Evolutionary conservation across 257 asterid genomes (phyloP).

Genomic region (Paraleonurus japonicus): DNA sequence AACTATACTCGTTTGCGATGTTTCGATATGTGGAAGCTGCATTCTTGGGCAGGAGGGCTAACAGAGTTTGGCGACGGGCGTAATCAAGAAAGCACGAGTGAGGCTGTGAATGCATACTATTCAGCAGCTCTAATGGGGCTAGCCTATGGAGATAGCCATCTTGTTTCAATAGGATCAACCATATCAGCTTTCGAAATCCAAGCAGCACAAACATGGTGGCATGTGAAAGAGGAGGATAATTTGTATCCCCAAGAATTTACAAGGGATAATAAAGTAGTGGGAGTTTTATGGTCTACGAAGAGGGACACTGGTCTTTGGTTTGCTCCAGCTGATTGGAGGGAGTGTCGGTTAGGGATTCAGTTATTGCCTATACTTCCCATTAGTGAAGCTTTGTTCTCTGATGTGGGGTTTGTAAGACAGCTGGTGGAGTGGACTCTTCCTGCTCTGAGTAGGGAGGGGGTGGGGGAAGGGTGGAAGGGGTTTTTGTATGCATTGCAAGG

Average conservation of each 20-base stretch:
- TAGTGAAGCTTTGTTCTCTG: conserved; percentile 70
- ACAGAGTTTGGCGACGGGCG: conserved; percentile 92
- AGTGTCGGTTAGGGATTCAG: conserved; percentile 82
- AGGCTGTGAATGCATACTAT: conserved; percentile 87
- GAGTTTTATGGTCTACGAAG: conserved; percentile 86
- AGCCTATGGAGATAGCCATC: conserved; percentile 86
- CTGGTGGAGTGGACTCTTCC: conserved; percentile 80
- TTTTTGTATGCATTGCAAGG: conserved; percentile 78
- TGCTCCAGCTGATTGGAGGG: conserved; percentile 85
- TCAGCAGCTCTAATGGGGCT: conserved; percentile 95
- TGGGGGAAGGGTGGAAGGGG: conserved; percentile 97
- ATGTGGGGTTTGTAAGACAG: conserved; percentile 49
- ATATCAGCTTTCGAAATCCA: conserved; percentile 74
- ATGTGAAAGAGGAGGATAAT: conserved; percentile 50
- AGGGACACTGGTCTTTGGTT: conserved; percentile 90
- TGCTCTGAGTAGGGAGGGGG: conserved; percentile 75
- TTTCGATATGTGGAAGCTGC: conserved; percentile 78
- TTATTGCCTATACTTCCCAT: conserved; percentile 75
- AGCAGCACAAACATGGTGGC: conserved; percentile 95
- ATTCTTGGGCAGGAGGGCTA: conserved; percentile 97
- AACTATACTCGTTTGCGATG: conserved; percentile 73
- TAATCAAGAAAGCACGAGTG: conserved; percentile 93
- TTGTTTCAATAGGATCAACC: conserved; percentile 67
- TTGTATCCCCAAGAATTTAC: conserved; percentile 60
- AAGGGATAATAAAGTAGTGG: conserved; percentile 67